Conservation (phyloP, 441 rosid genomes). For the Mallotus japonicus region DNA sequence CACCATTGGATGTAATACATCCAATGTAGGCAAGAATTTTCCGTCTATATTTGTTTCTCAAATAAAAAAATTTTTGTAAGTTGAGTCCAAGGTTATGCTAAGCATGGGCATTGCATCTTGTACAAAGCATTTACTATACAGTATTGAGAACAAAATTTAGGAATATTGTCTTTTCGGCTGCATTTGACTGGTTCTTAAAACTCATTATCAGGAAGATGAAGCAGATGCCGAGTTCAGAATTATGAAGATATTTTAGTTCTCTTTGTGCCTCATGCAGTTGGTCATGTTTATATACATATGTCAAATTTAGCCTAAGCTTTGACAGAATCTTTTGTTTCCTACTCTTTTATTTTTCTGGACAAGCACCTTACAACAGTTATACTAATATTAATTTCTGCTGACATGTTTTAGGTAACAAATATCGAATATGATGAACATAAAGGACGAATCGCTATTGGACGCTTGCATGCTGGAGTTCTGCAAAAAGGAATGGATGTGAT, state of each 20-base stretch:
- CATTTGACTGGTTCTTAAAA: background rate
- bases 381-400: slow-evolving; percentile 12
- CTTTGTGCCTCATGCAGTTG: background rate
- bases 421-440: slow-evolving; percentile 95
- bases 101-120: background rate
- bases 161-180: slow-evolving; percentile 1
- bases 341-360: slow-evolving; percentile 4
- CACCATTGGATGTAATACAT: too few relatives aligned
- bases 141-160: background rate
- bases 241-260: background rate
- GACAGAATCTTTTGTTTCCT: slow-evolving; percentile 3
- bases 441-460: slow-evolving; percentile 95
- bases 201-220: slow-evolving; percentile 7
- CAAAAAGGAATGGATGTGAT: slow-evolving; percentile 87
- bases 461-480: slow-evolving; percentile 85
- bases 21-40: too few relatives aligned
- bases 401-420: slow-evolving; percentile 66
- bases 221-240: slow-evolving; percentile 1
- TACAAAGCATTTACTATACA: background rate
- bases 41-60: too few relatives aligned
- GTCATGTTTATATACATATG: background rate
- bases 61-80: too few relatives aligned
- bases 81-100: too few relatives aligned
- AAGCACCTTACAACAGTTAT: slow-evolving; percentile 14
- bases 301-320: background rate